Percentiles rank a stretch among this genome's conserved stretches.
Conservation (phyloP, 805 yeast genomes). For the Candida saitoana region DNA sequence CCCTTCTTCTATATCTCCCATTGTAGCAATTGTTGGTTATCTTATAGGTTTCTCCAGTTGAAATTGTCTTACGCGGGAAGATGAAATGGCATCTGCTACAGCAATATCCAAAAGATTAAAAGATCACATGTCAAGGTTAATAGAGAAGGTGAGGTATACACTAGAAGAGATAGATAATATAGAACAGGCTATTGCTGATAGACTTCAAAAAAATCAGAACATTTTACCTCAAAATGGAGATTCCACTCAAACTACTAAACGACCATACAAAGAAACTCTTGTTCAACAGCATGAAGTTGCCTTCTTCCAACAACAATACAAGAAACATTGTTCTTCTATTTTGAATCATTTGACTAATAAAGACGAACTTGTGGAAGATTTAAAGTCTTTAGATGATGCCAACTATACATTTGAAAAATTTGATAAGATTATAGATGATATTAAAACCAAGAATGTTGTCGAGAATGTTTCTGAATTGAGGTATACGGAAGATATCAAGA, state of each 20-base stretch:
- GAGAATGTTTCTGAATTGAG: constrained; percentile 6
- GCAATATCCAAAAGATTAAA: too few relatives aligned
- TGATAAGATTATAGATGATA: constrained; percentile 9
- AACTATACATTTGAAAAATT: constrained; percentile 11
- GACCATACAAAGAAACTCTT: constrained; percentile 48
- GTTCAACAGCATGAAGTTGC: constrained; percentile 68
- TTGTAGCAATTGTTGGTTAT: too few relatives aligned
- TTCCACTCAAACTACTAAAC: constrained; percentile 18
- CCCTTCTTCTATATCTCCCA: background rate
- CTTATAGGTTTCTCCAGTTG: too few relatives aligned
- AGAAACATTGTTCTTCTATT: constrained; percentile 12
- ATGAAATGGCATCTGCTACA: too few relatives aligned
- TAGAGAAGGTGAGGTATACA: constrained; percentile 32
- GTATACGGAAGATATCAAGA: constrained; percentile 9
- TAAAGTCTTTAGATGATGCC: constrained; percentile 13
- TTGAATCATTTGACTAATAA: constrained; percentile 5
- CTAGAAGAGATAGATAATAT: constrained; percentile 69
- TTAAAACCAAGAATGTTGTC: constrained; percentile 6
- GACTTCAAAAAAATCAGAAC: constrained; percentile 61
- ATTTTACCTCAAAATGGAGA: constrained; percentile 30
- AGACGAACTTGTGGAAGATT: constrained; percentile 9
- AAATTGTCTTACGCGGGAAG: background rate
- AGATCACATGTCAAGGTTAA: constrained; percentile 19
- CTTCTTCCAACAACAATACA: constrained; percentile 46
- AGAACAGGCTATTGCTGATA: constrained; percentile 58